phyloP scores from a whole-genome alignment of 352 stramenopile genomes.

The Globisporangium megalacanthum region DNA sequence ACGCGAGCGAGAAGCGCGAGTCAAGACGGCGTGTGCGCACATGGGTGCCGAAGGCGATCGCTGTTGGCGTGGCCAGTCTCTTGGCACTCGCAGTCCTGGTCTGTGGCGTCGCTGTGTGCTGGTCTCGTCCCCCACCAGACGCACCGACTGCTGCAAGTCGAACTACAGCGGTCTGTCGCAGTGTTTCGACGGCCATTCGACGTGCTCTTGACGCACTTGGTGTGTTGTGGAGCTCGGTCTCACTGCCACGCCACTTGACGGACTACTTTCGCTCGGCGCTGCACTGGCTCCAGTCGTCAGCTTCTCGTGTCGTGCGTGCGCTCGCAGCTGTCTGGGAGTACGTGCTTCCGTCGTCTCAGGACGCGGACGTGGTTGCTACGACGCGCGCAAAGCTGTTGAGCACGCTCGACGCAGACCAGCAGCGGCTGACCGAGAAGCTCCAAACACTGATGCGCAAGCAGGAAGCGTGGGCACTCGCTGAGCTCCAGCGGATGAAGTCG shows the following conservation, averaged over 20 bases:
- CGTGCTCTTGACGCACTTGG: not conserved
- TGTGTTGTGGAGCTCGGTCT: not conserved
- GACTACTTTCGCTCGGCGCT: not conserved
- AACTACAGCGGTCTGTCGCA: not conserved
- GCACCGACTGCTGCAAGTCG: not conserved
- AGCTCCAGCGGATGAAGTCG: slow-evolving; percentile 44
- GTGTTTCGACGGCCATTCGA: not conserved
- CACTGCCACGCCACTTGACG: not conserved
- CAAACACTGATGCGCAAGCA: slow-evolving; percentile 27
- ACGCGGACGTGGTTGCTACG: slow-evolving; percentile 2
- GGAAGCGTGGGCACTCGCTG: slow-evolving; percentile 31
- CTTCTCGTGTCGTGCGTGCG: not conserved
- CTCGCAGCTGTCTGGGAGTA: not conserved
- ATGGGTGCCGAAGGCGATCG: not conserved
- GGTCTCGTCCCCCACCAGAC: not conserved
- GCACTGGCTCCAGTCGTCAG: not conserved
- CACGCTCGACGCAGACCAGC: slow-evolving; percentile 14
- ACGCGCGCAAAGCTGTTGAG: slow-evolving; percentile 10
- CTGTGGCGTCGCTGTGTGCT: not conserved
- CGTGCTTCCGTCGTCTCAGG: not conserved
- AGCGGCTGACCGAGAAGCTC: slow-evolving; percentile 15
- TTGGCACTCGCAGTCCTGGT: not conserved
- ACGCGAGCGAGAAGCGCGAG: not conserved
- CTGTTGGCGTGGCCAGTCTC: not conserved
- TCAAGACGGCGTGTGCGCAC: not conserved